Conservation (phyloP, 2,329 filamentous ascomycete species). For the Podosphaera aphanis region DNA sequence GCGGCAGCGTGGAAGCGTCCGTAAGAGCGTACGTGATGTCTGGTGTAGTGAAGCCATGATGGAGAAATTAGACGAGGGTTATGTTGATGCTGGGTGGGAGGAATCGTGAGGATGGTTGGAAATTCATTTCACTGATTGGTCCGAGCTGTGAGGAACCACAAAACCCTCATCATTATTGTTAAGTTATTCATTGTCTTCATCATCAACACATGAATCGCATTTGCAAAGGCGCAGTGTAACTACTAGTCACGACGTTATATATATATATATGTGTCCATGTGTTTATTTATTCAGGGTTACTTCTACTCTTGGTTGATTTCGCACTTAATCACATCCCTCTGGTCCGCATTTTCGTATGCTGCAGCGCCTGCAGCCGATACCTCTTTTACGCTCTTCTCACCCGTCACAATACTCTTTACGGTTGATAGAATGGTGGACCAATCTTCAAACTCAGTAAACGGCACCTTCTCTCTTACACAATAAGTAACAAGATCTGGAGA, state of each 20-base stretch:
- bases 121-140: not conserved
- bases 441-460: slow-evolving; percentile 70
- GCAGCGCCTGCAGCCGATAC: slow-evolving; percentile 26
- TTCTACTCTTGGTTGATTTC: no score
- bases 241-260: no score
- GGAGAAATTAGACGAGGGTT: no score
- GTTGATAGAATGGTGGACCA: slow-evolving; percentile 59
- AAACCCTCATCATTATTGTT: not conserved
- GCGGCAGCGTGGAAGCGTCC: slow-evolving; percentile 23
- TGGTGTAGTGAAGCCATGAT: slow-evolving; percentile 45
- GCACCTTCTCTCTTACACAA: slow-evolving; percentile 63
- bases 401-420: slow-evolving; percentile 54
- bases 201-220: not conserved
- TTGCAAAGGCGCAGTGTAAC: no score
- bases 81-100: no score
- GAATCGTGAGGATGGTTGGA: not conserved
- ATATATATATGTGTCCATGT: no score
- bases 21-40: slow-evolving; percentile 46
- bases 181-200: not conserved
- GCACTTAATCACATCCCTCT: not conserved
- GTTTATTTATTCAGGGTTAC: no score
- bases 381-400: slow-evolving; percentile 44
- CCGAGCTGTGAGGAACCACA: not conserved
- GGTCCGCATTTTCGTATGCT: slow-evolving; percentile 8
- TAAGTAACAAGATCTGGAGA: slow-evolving; percentile 57